Percentiles rank a stretch among this genome's conserved stretches.
Conservation (phyloP, 768 basidiomycete species). For the Dictyophora rubrovolvata region DNA sequence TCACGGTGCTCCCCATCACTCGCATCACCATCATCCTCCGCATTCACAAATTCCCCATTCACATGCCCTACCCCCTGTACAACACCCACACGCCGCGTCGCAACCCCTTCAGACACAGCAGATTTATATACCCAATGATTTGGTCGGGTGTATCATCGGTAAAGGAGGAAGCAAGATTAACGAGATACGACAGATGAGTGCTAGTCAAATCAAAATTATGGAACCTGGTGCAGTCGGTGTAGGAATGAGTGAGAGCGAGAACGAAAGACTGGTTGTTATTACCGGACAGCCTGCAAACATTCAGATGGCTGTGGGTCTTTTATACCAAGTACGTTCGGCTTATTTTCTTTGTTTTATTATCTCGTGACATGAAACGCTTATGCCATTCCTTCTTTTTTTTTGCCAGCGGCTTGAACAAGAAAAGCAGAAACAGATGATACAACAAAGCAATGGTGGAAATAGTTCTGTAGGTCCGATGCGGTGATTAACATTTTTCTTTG, state of each 20-base stretch:
- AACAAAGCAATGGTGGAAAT: background rate
- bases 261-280: slow-evolving; percentile 90
- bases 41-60: slow-evolving; percentile 33
- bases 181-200: slow-evolving; percentile 91
- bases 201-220: slow-evolving; percentile 97
- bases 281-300: slow-evolving; percentile 93
- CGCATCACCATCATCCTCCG: slow-evolving; percentile 24
- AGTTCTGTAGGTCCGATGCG: slow-evolving; percentile 4
- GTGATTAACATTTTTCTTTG: background rate
- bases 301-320: slow-evolving; percentile 88
- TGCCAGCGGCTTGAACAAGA: slow-evolving; percentile 75
- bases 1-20: background rate
- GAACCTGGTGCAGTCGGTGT: slow-evolving; percentile 80
- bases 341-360: background rate
- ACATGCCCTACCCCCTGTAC: slow-evolving; percentile 11
- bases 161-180: slow-evolving; percentile 99
- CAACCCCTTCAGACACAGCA: slow-evolving; percentile 89
- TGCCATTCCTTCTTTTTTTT: slow-evolving; percentile 8
- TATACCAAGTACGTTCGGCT: slow-evolving; percentile 61
- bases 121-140: slow-evolving; percentile 95
- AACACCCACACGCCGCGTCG: slow-evolving; percentile 34
- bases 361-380: background rate
- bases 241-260: slow-evolving; percentile 57
- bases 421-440: slow-evolving; percentile 67
- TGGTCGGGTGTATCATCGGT: slow-evolving; percentile 96